Base-by-base conservation (phyloP, 495 filamentous ascomycete genomes). In the Amphirosellinia nigrospora region DNA sequence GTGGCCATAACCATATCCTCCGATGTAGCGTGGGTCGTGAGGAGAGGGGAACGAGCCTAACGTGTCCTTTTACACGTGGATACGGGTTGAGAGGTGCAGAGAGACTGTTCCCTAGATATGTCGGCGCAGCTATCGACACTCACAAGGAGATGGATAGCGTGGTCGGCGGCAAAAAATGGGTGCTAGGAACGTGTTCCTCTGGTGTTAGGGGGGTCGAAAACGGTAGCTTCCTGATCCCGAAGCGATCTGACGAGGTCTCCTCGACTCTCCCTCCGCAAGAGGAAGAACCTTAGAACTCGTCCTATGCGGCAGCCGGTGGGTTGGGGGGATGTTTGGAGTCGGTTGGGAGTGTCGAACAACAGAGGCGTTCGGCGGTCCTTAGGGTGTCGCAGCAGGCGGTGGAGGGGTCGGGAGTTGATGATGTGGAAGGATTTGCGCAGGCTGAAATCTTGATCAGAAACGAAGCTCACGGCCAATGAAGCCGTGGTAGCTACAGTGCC, bases 221-320 rank as follows among this genome's bases (percentile, higher is more conserved):
- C 88, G 89, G 83, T 93, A 86, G 77, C 80, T 82, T 79, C 82
- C 92, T 86, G 90, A 90, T 88, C 91, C 92, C 84, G 90, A 84
- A 85, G 87, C 87, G 88, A 90, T 88, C 90, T 90, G 90, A 89
- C 91, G 88, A 90, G 89, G 90, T 88, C 90, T 91, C 88, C 89
- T 90, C 89, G 92, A 95, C 91, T 92, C 93, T 94, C 92, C 93
- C 93, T 91, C 93, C 73, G 81, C 82, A 83, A 96, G 94, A 94
- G 93, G 94, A 96, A 98, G 94, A 95, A 94, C 89, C 91, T 88
- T 86, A 89, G 87, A 90, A 91, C 88, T 86, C 90, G 89, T 94
- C 91, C 92, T 98, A 98, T 98, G 94, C 94, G 94, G 94, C 94
- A 96, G 94, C 92, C 95, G 92, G 88, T 86, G 80, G 79, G 79